Percentiles rank a stretch among this genome's conserved stretches.
phyloP scores from a whole-genome alignment of 2,329 filamentous ascomycete genomes.

The Exophiala oligosperma region DNA sequence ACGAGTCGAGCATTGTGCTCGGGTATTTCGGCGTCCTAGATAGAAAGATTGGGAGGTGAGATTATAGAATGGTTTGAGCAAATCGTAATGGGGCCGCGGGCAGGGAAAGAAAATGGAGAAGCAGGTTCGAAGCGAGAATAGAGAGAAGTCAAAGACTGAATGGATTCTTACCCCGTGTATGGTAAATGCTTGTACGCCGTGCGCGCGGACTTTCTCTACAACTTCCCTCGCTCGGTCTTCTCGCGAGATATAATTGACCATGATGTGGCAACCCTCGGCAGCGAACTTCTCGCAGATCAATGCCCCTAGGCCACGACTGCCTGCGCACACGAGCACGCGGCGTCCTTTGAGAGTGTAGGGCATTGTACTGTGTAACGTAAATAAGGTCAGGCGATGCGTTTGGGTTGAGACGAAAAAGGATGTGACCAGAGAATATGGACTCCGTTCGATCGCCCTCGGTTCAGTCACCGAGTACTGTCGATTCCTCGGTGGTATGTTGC shows the following conservation, averaged over 20 bases:
- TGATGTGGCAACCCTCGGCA: slow-evolving; percentile 62
- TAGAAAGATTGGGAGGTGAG: slow-evolving; percentile 10
- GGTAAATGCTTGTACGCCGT: slow-evolving; percentile 52
- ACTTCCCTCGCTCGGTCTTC: slow-evolving; percentile 60
- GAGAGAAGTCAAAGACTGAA: not conserved
- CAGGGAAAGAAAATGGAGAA: no score
- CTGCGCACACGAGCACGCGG: not conserved
- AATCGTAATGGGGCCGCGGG: no score
- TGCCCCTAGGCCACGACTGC: not conserved
- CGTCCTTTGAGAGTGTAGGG: not conserved
- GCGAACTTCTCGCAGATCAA: not conserved
- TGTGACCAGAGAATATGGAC: no score
- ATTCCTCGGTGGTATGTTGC: no score
- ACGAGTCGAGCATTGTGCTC: slow-evolving; percentile 62
- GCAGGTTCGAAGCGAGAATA: no score
- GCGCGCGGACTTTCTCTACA: slow-evolving; percentile 55
- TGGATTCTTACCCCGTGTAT: slow-evolving; percentile 58
- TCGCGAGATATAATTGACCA: slow-evolving; percentile 70
- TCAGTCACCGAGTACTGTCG: no score
- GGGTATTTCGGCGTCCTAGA: slow-evolving; percentile 60
- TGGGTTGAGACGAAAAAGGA: no score
- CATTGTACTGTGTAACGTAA: not conserved
- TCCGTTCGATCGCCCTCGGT: no score
- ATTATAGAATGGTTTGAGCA: not conserved
- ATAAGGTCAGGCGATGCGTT: no score